phyloP scores from a whole-genome alignment of 2,329 filamentous ascomycete genomes.

The Sphaerulina populicola region DNA sequence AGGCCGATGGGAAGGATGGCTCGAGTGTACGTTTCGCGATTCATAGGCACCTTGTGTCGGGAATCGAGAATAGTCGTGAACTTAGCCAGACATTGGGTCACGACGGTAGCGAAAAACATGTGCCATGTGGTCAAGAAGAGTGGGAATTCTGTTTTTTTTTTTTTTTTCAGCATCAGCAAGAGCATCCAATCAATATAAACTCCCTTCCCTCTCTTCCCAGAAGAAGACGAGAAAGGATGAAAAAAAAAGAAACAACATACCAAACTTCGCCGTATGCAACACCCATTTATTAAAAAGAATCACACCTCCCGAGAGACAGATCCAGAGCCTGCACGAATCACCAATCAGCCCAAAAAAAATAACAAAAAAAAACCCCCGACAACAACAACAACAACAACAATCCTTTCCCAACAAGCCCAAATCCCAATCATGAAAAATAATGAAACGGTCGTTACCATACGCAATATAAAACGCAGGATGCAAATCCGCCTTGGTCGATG shows the following conservation, averaged over 20 bases:
- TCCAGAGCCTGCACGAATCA: conserved; percentile 56
- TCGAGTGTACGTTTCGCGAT: conserved; percentile 79
- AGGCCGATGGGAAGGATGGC: conserved; percentile 91
- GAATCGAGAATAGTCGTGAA: conserved; percentile 88
- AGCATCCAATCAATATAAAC: too few species aligned
- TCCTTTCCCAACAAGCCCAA: too few species aligned
- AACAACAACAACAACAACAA: too few species aligned
- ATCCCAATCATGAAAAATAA: too few species aligned
- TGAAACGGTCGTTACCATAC: conserved; percentile 34
- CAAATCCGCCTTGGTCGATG: conserved; percentile 55
- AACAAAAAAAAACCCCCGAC: too few species aligned
- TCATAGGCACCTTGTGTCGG: conserved; percentile 96
- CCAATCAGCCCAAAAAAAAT: too few species aligned
- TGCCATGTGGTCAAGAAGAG: conserved; percentile 95
- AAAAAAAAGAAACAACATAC: not conserved
- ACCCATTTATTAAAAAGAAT: conserved; percentile 99
- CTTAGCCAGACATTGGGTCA: conserved; percentile 86
- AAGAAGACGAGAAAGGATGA: too few species aligned
- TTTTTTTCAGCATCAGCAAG: not conserved
- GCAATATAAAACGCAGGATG: conserved; percentile 78
- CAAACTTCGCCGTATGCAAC: conserved; percentile 72
- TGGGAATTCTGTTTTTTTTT: conserved; percentile 42
- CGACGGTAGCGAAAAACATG: conserved; percentile 80
- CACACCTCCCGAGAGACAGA: conserved; percentile 81
- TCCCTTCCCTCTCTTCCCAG: too few species aligned